A percentile compares a stretch with the other conserved stretches of the same genome.
Conservation (phyloP, 129 eudicot genomes). For the Deinandra increscens region DNA sequence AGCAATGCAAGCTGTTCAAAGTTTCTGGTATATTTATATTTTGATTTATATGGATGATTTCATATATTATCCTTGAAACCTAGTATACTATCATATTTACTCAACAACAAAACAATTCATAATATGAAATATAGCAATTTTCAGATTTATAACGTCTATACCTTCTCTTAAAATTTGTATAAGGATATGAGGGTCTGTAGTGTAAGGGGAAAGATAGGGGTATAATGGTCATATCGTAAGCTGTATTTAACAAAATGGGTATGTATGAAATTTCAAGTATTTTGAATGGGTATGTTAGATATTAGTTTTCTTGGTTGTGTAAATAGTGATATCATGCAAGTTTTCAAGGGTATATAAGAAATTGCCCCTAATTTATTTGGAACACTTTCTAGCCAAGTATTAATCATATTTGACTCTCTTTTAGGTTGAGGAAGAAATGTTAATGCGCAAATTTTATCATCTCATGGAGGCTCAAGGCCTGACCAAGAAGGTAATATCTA, state of each 20-base stretch:
- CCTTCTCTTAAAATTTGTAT: not conserved
- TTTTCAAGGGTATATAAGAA: too few relatives aligned
- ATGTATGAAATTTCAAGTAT: too few relatives aligned
- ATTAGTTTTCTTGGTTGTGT: too few relatives aligned
- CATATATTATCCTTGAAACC: not conserved
- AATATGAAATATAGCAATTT: not conserved
- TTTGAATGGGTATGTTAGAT: too few relatives aligned
- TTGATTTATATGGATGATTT: too few relatives aligned
- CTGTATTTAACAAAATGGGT: too few relatives aligned
- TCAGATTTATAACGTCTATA: not conserved
- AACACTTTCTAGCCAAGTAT: not conserved
- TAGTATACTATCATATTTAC: not conserved
- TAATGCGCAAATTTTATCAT: constrained; percentile 69
- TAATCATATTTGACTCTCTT: not conserved
- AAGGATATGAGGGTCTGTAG: not conserved
- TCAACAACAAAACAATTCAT: not conserved
- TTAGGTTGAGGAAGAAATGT: constrained; percentile 85
- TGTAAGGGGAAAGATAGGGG: too few relatives aligned
- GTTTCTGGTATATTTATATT: too few relatives aligned
- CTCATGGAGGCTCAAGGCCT: constrained; percentile 53
- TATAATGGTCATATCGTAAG: too few relatives aligned
- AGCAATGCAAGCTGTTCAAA: not conserved
- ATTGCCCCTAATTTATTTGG: not conserved
- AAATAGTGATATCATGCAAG: too few relatives aligned
- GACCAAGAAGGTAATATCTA: constrained; percentile 35